Base-by-base conservation (phyloP, 768 basidiomycete genomes). In the Lanmaoa pseudosensibilis region DNA sequence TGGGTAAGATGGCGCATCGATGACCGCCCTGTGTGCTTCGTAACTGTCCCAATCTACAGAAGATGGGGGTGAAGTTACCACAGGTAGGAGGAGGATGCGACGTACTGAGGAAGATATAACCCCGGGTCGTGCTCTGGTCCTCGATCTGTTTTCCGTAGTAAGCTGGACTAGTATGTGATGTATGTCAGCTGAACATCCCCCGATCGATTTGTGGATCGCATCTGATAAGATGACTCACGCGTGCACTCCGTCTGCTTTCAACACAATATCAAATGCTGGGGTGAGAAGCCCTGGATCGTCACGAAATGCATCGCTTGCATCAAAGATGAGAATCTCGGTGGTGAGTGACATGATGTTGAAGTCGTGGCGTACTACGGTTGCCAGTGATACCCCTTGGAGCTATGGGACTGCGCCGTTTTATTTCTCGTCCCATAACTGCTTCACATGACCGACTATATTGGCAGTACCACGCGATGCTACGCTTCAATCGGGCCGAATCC, bases 11-110 rank as follows among this genome's bases (percentile, higher is more conserved):
- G 52, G 33, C 9, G 18, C 40, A 4, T 58, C 23, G 1, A 63
- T 60, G 33, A 65, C 0, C 0, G 56, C 54, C 37, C 58, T 36
- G 56, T 70, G 70, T n/a, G 57, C 40, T 10, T 69, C 63, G 11
- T 50, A 56, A 37, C 13, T 65, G 13, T 67, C 70, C 68, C 68
- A 70, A 50, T 72, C 70, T 72, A 27, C 10, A 13, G 21, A 44
- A 11, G 25, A 50, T 19, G 27, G 21, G 16, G 3, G 13, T 46
- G 5, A 51, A 16, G 19, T 44, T 15, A 27, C 39, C 18, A 18
- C 23, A 30, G 12, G 23, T 3, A 18, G n/a, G 25, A 8, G 36
- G 16, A 39, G 7, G 9, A 10, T 27, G 25, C 19, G 15, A 49
- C 65, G 18, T 51, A 68, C 67, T 57, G 43, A 68, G 48, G 46